Evolutionary conservation across 768 basidiomycete species (phyloP), one percentile per base, ranked within the genome.

Genomic region (Russula brevipes): DNA sequence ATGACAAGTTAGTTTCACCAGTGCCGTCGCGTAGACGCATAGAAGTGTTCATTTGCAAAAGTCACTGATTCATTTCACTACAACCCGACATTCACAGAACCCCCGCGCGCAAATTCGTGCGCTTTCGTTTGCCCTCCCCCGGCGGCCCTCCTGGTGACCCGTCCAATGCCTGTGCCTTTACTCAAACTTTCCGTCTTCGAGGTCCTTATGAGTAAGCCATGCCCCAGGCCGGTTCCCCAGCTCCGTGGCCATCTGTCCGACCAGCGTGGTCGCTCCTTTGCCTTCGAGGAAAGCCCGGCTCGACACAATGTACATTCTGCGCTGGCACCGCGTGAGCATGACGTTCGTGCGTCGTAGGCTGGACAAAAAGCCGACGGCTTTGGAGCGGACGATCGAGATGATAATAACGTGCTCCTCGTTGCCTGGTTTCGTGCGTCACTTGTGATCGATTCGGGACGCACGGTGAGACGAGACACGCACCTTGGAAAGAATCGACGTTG

Each of bases 321-420:
- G 78, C 72, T 87, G 87, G 79, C 87, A 91, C 42, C 91, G 82
- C 52, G 85, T 87, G 8, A 93, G 84, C 89, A 94, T 91, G 61
- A 94, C 91, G 85, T 94, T 93, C 57, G 88, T 86, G 17, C 91
- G 80, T 35, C 86, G 80, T 10, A 79, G 66, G 68, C 85, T 85
- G 14, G 73, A 70, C 39, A 94, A 76, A 66, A 94, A 94, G 5
- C 91, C 91, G 52, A 87, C 75, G 4, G 77, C 79, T 39, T 73
- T 74, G 0, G 88, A 80, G 31, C 89, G 80, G 5, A 89, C 88
- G 16, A 88, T 66, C 7, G 89, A 91, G 52, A 91, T 79, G 62
- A 91, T 79, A 51, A 91, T 86, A 36, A 82, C 82, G 59, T 92
- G 85, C 57, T 87, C 87, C 70, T 94, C 91, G 79, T 93, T 92